phyloP scores from a whole-genome alignment of 768 basidiomycete species.

The Kwoniella sp. region DNA sequence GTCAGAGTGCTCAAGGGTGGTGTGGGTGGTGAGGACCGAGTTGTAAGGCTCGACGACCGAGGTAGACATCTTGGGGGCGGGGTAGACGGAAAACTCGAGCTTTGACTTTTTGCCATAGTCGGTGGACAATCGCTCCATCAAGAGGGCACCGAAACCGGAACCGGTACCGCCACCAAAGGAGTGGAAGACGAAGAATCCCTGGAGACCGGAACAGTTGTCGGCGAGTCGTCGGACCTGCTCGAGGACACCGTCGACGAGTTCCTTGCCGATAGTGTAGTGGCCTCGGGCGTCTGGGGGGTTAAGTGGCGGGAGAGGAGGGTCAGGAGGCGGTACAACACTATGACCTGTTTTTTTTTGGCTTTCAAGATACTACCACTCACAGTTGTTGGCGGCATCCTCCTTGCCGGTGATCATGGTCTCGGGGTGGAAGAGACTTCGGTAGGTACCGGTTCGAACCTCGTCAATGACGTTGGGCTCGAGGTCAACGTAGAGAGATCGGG shows the following conservation, averaged over 20 bases:
- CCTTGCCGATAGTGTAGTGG: constrained; percentile 98
- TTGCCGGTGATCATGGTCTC: constrained; percentile 96
- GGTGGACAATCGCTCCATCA: constrained; percentile 93
- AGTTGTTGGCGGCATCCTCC: constrained; percentile 99
- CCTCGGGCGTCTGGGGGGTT: constrained; percentile 83
- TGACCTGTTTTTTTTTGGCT: no score
- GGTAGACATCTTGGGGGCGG: constrained; percentile 88
- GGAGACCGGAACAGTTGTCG: constrained; percentile 96
- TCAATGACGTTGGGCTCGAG: constrained; percentile 94
- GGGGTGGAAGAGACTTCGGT: constrained; percentile 97
- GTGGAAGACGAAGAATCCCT: constrained; percentile 99
- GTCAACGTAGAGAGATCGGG: constrained; percentile 84
- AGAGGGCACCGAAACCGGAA: constrained; percentile 96
- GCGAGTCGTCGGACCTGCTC: constrained; percentile 95
- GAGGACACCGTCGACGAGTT: constrained; percentile 94
- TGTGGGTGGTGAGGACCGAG: constrained; percentile 91
- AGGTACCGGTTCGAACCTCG: constrained; percentile 91
- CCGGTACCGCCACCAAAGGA: constrained; percentile 99
- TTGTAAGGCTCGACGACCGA: constrained; percentile 99
- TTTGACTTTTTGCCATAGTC: constrained; percentile 99
- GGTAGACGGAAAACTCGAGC: constrained; percentile 97
- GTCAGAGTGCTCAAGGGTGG: constrained; percentile 99
- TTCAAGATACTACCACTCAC: constrained; percentile 59
- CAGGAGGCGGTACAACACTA: no score
- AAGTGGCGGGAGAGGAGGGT: not conserved